A percentile compares a stretch with the other conserved stretches of the same genome.
phyloP scores from a whole-genome alignment of 805 yeast genomes.

The Spathaspora hagerdaliae region DNA sequence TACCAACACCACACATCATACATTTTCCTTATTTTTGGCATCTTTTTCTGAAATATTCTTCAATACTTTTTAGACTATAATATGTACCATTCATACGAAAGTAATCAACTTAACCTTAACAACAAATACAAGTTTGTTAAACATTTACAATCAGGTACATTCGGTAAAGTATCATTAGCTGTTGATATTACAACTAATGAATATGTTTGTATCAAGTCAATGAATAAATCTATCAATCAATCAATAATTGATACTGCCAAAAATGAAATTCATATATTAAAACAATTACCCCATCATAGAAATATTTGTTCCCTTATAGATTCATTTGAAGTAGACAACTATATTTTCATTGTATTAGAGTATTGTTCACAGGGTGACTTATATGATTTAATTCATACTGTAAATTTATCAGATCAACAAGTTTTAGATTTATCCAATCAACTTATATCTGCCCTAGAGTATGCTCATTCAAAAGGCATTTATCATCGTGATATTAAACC shows the following conservation, averaged over 20 bases:
- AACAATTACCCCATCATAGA: slow-evolving; percentile 35
- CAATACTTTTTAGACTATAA: not conserved
- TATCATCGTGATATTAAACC: slow-evolving; percentile 75
- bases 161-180: slow-evolving; percentile 58
- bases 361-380: slow-evolving; percentile 65
- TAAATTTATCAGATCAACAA: slow-evolving; percentile 15
- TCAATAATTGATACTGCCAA: slow-evolving; percentile 35
- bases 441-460: slow-evolving; percentile 47
- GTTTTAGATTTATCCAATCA: slow-evolving; percentile 44
- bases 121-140: slow-evolving; percentile 40
- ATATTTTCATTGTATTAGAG: slow-evolving; percentile 58
- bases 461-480: slow-evolving; percentile 54
- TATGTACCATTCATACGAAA: slow-evolving; percentile 12
- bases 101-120: slow-evolving; percentile 16
- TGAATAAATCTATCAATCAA: slow-evolving; percentile 20
- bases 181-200: slow-evolving; percentile 25
- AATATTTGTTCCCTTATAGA: slow-evolving; percentile 59
- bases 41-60: not conserved
- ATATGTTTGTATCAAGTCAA: slow-evolving; percentile 52
- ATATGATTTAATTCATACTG: slow-evolving; percentile 48
- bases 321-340: slow-evolving; percentile 44
- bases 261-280: slow-evolving; percentile 48
- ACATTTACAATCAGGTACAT: slow-evolving; percentile 54
- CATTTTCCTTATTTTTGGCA: not conserved
- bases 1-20: not conserved